Evolutionary conservation across 306 rosid genomes (phyloP).

Genomic region (Trifolium dubium): DNA sequence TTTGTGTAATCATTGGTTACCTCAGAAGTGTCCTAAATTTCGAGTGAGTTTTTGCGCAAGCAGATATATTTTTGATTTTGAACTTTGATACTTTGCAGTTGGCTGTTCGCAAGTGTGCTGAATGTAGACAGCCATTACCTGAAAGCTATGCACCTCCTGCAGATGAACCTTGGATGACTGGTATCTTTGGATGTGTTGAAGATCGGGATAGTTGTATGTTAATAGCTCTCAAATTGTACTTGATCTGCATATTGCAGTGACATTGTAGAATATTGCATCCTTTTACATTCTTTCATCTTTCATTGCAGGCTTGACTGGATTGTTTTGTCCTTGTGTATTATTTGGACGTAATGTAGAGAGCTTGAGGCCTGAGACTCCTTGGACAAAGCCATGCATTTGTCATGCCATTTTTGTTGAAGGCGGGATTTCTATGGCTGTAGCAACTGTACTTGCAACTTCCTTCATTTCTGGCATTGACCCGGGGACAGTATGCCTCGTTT

Average conservation of each 20-base stretch:
- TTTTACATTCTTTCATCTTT: constrained; percentile 29
- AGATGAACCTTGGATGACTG: constrained; percentile 97
- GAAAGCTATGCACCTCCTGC: constrained; percentile 92
- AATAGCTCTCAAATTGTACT: constrained; percentile 31
- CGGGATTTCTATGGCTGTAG: constrained; percentile 84
- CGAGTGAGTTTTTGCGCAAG: not conserved
- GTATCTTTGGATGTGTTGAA: constrained; percentile 86
- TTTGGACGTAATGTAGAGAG: constrained; percentile 89
- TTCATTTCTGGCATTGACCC: constrained; percentile 67
- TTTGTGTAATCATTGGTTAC: not conserved
- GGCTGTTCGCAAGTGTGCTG: constrained; percentile 76
- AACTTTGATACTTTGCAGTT: constrained; percentile 52
- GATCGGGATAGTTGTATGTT: constrained; percentile 92
- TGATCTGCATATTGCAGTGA: constrained; percentile 16
- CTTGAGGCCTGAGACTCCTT: constrained; percentile 74
- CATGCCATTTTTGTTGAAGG: constrained; percentile 95
- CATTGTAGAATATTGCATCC: constrained; percentile 7
- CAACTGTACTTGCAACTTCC: constrained; percentile 55
- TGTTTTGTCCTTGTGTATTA: constrained; percentile 90
- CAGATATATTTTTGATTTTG: constrained; percentile 18
- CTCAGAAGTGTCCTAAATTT: not conserved
- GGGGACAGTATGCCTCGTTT: constrained; percentile 66
- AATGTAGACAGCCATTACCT: constrained; percentile 92
- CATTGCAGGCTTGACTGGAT: constrained; percentile 79
- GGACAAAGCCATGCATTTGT: constrained; percentile 86